Evolutionary conservation across 371 early-diverging fungal genomes (phyloP), one percentile per base, ranked within the genome.

Genomic region (Sporodiniella umbellata): DNA sequence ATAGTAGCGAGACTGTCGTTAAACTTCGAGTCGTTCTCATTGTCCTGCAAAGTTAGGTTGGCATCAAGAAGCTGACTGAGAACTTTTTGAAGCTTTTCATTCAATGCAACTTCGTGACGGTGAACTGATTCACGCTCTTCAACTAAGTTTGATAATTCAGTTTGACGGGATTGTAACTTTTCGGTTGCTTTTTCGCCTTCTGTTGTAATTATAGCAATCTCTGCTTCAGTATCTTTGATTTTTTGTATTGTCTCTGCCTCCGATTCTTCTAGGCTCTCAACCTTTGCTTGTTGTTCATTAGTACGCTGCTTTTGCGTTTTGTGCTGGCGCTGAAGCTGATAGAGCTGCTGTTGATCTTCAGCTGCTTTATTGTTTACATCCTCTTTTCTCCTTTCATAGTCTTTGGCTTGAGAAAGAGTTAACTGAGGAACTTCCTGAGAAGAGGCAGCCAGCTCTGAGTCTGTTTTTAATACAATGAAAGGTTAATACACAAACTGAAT

Each of bases 41-140:
- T 84, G 56, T 93, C 94, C 28, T 84, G 85, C 55, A 88, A 84
- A 33, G 91, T 90, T 0, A 87, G 72, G 24, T 87, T 80, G 19
- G 94, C 93, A 59, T 92, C 86, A 62, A 85, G 70, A 45, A 98
- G 67, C 51, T 87, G 78, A 43, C 82, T 81, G 22, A 89, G 62
- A 2, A 84, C 77, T 22, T 79, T 85, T 37, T 83, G 80, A 21
- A 98, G 80, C 53, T 89, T 83, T 40, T 94, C 95, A 62, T 92
- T 94, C 45, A 87, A 61, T 49, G 90, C 84, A 2, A 72, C 69
- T 66, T 97, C 95, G 12, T 60, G 66, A 48, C 56, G 55, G 44
- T 63, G 59, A 19, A 73, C 57, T 8, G 51, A 56, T 14, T 62
- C 58, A 42, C 78, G 75, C 26, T 82, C 80, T 17, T 62, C 48